Conservation (phyloP, 1,284 basidiomycete species). For the Fomitopsis pinicola region DNA sequence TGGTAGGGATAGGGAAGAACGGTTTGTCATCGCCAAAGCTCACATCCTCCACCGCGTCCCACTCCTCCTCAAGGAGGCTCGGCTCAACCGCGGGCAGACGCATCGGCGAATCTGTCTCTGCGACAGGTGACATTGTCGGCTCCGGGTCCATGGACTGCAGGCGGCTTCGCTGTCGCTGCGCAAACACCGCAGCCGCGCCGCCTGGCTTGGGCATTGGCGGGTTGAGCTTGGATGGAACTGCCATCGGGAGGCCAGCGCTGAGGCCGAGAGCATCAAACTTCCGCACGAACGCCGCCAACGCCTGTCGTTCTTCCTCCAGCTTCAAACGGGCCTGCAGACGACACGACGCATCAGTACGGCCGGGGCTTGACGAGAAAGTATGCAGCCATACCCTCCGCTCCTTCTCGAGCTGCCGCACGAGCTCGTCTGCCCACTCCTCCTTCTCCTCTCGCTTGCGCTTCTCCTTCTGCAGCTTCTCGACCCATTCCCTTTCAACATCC, state of each 20-base stretch:
- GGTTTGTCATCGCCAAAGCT: conserved; percentile 43
- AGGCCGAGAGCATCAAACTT: conserved; percentile 65
- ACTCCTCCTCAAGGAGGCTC: conserved; percentile 57
- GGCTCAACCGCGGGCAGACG: conserved; percentile 41
- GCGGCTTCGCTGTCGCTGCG: conserved; percentile 38
- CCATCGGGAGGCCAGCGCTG: conserved; percentile 35
- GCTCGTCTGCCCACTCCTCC: conserved; percentile 65
- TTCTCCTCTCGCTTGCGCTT: conserved; percentile 57
- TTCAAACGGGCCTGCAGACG: conserved; percentile 41
- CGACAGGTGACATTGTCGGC: conserved; percentile 19
- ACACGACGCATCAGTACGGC: conserved; percentile 3
- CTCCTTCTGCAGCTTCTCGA: conserved; percentile 56
- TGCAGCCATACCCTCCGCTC: conserved; percentile 53
- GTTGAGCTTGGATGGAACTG: conserved; percentile 34
- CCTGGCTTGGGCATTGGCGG: conserved; percentile 44
- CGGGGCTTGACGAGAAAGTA: neutral
- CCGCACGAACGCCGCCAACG: conserved; percentile 69
- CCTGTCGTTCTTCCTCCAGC: conserved; percentile 71
- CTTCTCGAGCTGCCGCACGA: conserved; percentile 68
- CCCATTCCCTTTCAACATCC: conserved; percentile 81
- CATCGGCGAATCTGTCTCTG: conserved; percentile 43
- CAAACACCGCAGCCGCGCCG: conserved; percentile 45
- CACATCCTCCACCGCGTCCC: conserved; percentile 43
- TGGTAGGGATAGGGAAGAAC: conserved; percentile 12
- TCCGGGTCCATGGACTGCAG: conserved; percentile 23